phyloP scores from a whole-genome alignment of 768 basidiomycete species.

The Lactarius indigo region DNA sequence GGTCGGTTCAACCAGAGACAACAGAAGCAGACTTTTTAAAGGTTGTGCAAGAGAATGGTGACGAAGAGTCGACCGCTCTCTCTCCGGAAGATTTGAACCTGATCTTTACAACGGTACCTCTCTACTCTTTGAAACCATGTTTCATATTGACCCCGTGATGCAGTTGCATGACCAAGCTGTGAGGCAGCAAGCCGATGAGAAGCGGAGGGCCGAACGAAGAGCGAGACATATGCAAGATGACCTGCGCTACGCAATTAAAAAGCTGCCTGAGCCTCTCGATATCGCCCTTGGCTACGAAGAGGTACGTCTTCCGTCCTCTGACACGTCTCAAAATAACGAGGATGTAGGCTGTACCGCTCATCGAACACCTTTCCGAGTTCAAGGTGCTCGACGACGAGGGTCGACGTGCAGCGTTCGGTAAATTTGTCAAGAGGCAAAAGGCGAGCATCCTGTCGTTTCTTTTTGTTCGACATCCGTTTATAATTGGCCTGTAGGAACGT shows the following conservation, averaged over 20 bases:
- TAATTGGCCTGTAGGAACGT: conserved; percentile 53
- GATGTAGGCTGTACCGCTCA: conserved; percentile 62
- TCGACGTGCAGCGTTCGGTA: conserved; percentile 75
- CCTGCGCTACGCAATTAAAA: conserved; percentile 91
- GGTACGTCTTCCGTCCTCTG: conserved; percentile 41
- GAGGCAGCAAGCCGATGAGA: conserved; percentile 82
- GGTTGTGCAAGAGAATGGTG: conserved; percentile 54
- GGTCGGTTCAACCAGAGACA: conserved; percentile 52
- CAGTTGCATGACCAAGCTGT: conserved; percentile 71
- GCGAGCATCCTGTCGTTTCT: conserved; percentile 36
- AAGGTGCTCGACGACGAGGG: conserved; percentile 85
- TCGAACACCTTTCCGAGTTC: conserved; percentile 82
- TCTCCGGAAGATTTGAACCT: conserved; percentile 49
- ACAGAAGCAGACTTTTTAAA: conserved; percentile 59
- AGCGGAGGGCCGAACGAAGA: conserved; percentile 76
- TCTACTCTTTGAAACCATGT: background rate
- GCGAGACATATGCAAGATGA: conserved; percentile 92
- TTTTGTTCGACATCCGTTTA: background rate
- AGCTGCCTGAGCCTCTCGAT: conserved; percentile 79
- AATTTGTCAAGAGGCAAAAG: conserved; percentile 89
- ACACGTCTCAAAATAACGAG: conserved; percentile 16
- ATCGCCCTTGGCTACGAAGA: conserved; percentile 74
- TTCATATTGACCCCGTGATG: conserved; percentile 4
- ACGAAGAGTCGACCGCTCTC: conserved; percentile 48
- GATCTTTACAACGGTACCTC: conserved; percentile 62